Evolutionary conservation across 345 rosid species (phyloP).

Genomic region (Lumnitzera racemosa): DNA sequence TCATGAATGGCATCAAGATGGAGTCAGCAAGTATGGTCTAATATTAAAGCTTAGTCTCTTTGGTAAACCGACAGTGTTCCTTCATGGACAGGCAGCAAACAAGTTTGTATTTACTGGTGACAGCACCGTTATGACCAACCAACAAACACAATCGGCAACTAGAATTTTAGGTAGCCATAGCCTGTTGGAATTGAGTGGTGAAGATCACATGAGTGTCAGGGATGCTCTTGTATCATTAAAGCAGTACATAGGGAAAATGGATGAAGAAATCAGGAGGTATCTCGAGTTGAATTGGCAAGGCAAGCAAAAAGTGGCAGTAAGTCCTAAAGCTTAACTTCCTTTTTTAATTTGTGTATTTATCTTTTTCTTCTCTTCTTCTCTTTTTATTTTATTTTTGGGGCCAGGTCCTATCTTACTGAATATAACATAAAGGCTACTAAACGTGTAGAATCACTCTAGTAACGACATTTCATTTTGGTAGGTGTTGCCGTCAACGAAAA

Average conservation of each 20-base stretch:
- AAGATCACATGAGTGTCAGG: slow-evolving; percentile 43
- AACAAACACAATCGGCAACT: slow-evolving; percentile 23
- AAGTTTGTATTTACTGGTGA: slow-evolving; percentile 35
- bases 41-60: slow-evolving; percentile 42
- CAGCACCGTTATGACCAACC: slow-evolving; percentile 16
- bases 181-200: slow-evolving; percentile 26
- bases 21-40: slow-evolving; percentile 35
- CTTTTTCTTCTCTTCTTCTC: too few species aligned
- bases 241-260: slow-evolving; percentile 41
- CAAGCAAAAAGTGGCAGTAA: slow-evolving; percentile 30
- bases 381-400: too few species aligned
- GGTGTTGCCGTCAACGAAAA: slow-evolving; percentile 47
- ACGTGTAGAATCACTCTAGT: too few species aligned
- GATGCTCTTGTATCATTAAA: slow-evolving; percentile 33
- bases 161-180: slow-evolving; percentile 28
- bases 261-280: slow-evolving; percentile 38
- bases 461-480: background rate
- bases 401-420: too few species aligned
- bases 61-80: slow-evolving; percentile 37
- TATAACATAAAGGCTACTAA: too few species aligned
- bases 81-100: slow-evolving; percentile 40
- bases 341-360: too few species aligned
- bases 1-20: slow-evolving; percentile 29
- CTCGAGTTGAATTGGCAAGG: slow-evolving; percentile 35
- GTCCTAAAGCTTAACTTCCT: background rate